Conservation (phyloP, 139 green algal species). For the Bryopsis sp. region DNA sequence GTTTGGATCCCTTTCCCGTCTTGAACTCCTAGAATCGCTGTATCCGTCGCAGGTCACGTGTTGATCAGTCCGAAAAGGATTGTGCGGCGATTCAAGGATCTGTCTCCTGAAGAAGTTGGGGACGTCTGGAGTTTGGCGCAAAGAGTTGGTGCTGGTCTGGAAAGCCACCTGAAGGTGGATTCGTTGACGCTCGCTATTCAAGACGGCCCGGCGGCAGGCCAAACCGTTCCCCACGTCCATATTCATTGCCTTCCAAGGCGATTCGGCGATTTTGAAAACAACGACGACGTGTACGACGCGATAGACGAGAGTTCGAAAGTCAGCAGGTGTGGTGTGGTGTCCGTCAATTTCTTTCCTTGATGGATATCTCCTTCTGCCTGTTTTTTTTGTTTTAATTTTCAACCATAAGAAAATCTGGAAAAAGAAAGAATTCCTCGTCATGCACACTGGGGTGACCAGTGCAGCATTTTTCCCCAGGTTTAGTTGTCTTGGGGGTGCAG, state of each 20-base stretch:
- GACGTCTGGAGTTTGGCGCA: conserved; percentile 79
- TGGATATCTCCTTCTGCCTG: too few species aligned
- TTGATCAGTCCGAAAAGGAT: conserved; percentile 73
- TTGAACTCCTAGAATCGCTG: background rate
- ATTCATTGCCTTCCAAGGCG: conserved; percentile 87
- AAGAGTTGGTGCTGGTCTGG: conserved; percentile 40
- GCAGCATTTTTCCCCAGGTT: too few species aligned
- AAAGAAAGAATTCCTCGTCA: background rate
- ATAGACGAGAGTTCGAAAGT: conserved; percentile 29
- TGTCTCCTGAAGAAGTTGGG: conserved; percentile 66
- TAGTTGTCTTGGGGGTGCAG: too few species aligned
- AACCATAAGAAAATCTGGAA: background rate
- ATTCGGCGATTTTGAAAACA: conserved; percentile 75
- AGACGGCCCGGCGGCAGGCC: conserved; percentile 65
- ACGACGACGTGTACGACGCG: conserved; percentile 75
- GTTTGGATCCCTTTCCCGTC: background rate
- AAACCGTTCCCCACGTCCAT: conserved; percentile 95
- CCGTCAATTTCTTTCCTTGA: too few species aligned
- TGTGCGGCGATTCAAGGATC: conserved; percentile 61
- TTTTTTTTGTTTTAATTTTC: background rate
- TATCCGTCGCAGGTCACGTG: conserved; percentile 68
- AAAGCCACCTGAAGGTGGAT: conserved; percentile 47
- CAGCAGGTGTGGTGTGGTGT: conserved; percentile 9
- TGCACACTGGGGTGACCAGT: too few species aligned
- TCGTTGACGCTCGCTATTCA: conserved; percentile 81